phyloP scores from a whole-genome alignment of 306 rosid genomes.

The Prunus persica region DNA sequence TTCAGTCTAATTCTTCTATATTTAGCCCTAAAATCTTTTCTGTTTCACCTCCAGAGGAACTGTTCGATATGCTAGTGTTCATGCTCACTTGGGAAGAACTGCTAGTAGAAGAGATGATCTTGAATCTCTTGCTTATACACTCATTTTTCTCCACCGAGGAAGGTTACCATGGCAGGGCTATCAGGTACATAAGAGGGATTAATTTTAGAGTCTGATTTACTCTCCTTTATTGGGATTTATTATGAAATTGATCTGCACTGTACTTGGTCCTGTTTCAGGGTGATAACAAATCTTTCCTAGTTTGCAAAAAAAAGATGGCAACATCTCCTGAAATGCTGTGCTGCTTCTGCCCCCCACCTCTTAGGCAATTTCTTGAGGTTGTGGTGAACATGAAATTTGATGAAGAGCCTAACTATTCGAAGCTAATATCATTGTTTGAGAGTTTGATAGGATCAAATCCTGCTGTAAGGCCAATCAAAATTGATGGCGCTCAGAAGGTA shows the following conservation, averaged over 20 bases:
- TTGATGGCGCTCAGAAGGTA: constrained; percentile 95
- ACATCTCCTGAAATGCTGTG: constrained; percentile 92
- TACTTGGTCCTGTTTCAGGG: constrained; percentile 37
- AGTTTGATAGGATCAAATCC: constrained; percentile 82
- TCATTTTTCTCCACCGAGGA: constrained; percentile 83
- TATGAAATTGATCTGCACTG: background rate
- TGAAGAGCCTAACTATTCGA: constrained; percentile 90
- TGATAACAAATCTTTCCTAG: constrained; percentile 85
- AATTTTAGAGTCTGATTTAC: constrained; percentile 15
- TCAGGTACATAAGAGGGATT: constrained; percentile 46
- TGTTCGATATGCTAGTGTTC: constrained; percentile 96
- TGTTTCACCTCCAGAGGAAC: constrained; percentile 59
- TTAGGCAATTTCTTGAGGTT: constrained; percentile 76
- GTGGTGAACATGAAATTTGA: constrained; percentile 98
- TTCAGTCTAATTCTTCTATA: constrained; percentile 2
- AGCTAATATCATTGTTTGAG: constrained; percentile 79
- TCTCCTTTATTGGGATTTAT: constrained; percentile 4
- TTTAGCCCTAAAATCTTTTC: constrained; percentile 6
- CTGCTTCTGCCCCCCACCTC: constrained; percentile 86
- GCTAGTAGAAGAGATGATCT: constrained; percentile 97
- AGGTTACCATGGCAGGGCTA: constrained; percentile 96
- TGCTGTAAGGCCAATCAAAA: constrained; percentile 76
- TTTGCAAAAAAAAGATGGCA: constrained; percentile 81
- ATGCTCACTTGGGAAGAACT: constrained; percentile 95
- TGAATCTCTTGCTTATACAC: constrained; percentile 93